phyloP scores from a whole-genome alignment of 2,329 filamentous ascomycete genomes.

The Blastomyces silverae region DNA sequence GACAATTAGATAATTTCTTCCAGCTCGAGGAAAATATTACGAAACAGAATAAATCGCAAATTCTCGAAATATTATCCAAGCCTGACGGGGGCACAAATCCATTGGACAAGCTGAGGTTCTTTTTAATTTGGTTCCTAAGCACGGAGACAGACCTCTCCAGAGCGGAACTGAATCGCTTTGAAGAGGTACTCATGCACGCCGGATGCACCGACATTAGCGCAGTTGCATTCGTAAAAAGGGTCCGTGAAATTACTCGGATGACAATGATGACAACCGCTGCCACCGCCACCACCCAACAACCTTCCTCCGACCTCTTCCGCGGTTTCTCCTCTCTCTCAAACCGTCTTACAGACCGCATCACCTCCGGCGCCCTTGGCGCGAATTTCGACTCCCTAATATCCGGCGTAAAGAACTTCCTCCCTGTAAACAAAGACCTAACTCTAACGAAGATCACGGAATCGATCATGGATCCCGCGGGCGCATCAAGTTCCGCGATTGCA shows the following conservation, averaged over 20 bases:
- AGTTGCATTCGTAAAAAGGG: slow-evolving; percentile 79
- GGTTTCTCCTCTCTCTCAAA: slow-evolving; percentile 89
- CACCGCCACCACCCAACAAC: slow-evolving; percentile 53
- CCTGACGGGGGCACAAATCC: slow-evolving; percentile 74
- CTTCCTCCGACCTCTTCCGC: slow-evolving; percentile 68
- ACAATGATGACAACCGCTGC: slow-evolving; percentile 91
- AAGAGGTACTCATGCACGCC: slow-evolving; percentile 68
- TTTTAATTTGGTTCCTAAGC: slow-evolving; percentile 95
- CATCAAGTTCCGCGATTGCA: slow-evolving; percentile 82
- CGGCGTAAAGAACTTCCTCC: slow-evolving; percentile 97
- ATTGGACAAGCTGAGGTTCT: slow-evolving; percentile 82
- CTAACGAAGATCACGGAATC: slow-evolving; percentile 97
- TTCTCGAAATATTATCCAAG: slow-evolving; percentile 79
- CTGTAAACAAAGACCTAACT: slow-evolving; percentile 88
- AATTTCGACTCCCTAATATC: slow-evolving; percentile 94
- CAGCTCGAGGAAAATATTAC: slow-evolving; percentile 88
- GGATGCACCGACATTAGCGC: slow-evolving; percentile 67
- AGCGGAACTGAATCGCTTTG: slow-evolving; percentile 76
- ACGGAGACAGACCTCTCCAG: slow-evolving; percentile 82
- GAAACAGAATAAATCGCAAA: slow-evolving; percentile 83
- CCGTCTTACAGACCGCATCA: slow-evolving; percentile 86
- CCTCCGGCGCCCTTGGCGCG: slow-evolving; percentile 75
- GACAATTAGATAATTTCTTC: slow-evolving; percentile 93
- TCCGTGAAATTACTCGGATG: slow-evolving; percentile 93
- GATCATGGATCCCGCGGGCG: slow-evolving; percentile 90